phyloP scores from a whole-genome alignment of 2,329 filamentous ascomycete genomes.

The Aspergillus quadricinctus region DNA sequence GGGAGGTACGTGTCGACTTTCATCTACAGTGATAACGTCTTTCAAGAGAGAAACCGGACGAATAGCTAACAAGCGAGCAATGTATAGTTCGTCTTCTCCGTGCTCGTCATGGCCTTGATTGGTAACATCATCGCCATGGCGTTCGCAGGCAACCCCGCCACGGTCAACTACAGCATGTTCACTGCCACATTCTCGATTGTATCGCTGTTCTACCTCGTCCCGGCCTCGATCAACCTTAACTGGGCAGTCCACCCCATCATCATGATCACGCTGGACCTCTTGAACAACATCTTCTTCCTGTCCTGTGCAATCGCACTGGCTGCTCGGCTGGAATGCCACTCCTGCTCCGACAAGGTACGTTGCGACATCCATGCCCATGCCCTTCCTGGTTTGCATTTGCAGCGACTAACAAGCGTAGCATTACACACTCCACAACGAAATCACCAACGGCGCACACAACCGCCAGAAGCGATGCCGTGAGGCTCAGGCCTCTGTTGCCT shows the following conservation, averaged over 20 bases:
- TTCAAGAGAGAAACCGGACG: neutral
- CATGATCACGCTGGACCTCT: constrained; percentile 40
- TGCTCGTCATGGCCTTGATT: constrained; percentile 58
- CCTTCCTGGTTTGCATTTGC: neutral
- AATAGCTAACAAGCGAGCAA: constrained; percentile 3
- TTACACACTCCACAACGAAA: constrained; percentile 41
- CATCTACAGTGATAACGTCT: neutral
- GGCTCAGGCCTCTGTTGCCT: constrained; percentile 47
- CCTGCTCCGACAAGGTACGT: constrained; percentile 45
- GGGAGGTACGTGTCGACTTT: constrained; percentile 24
- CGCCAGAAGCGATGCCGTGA: constrained; percentile 45
- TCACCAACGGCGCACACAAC: constrained; percentile 41
- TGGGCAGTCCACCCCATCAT: constrained; percentile 42
- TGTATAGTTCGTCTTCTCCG: constrained; percentile 53
- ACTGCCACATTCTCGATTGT: constrained; percentile 45
- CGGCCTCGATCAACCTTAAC: constrained; percentile 37
- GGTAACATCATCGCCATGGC: constrained; percentile 59
- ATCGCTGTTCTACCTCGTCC: constrained; percentile 46
- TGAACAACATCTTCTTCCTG: constrained; percentile 49
- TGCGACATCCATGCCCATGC: neutral
- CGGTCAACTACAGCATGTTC: constrained; percentile 54
- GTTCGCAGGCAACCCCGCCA: constrained; percentile 50
- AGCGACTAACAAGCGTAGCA: constrained; percentile 18
- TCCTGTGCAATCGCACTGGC: constrained; percentile 47
- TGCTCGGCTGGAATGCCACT: constrained; percentile 41